Base-by-base conservation (phyloP, 23 red algal species). In the Gracilaria gracilis region DNA sequence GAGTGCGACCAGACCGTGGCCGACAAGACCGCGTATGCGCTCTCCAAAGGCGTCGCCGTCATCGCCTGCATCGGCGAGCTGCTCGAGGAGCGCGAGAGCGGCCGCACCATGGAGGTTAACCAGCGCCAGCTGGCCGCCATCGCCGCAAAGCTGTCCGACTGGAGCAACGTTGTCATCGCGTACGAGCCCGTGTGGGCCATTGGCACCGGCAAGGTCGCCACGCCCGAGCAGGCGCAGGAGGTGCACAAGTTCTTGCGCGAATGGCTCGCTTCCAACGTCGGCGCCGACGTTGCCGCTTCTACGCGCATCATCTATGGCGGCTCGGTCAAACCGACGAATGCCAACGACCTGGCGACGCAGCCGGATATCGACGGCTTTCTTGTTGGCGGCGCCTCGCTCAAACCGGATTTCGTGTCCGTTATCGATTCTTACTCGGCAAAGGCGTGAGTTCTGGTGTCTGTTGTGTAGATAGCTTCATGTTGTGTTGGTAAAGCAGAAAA, bases 111-210 rank as follows among this genome's bases (percentile, higher is more conserved):
- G 48, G 81, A 82, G 25, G 96, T 98, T 17, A 95, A 95, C 51
- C 87, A 98, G 59, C 29, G 96, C 0, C 96, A 98, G 71, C 54
- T 98, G 27, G 47, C 81, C 61, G 96, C 96, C 59, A 88, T 98
- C 38, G 80, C 87, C 3, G 92, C 21, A 19, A 93, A 82, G 57
- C 70, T 92, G 16, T 54, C 80, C 20, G 96, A 95, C 69, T 98
- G 93, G 92, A 25, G 39, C 15, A 86, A 92, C n/a, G 83, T 98
- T 3, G 96, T 98, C 33, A 98, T 98, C 75, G 96, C 96, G 42
- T 98, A 98, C 64, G 96, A 98, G 76, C 96, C 96, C 0, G 96
- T 98, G 28, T 98, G 96, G 96, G 96, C 96, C 9, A 98, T 98
- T 79, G 96, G 96, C 9, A 98, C 96, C 15, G 96, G 96, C 9